phyloP scores from a whole-genome alignment of 305 asterid species.

The Fraxinus xanthoxyloides region DNA sequence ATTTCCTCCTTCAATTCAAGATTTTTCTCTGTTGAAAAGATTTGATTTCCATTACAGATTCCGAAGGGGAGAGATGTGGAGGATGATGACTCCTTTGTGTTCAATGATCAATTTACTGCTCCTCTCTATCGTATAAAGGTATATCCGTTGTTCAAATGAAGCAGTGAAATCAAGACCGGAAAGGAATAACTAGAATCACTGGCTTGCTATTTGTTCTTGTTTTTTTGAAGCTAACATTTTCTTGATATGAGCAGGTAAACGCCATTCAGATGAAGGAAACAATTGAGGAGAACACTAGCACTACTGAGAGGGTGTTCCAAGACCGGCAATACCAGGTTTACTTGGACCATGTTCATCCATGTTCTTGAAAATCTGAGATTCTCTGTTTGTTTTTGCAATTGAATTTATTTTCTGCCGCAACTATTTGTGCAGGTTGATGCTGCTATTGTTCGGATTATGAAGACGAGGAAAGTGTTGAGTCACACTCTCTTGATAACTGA shows the following conservation, averaged over 20 bases:
- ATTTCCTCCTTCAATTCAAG: conserved; percentile 4
- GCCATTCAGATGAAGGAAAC: conserved; percentile 97
- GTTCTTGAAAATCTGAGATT: neutral
- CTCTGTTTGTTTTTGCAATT: conserved; percentile 8
- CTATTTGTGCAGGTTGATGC: conserved; percentile 77
- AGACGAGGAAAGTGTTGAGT: conserved; percentile 93
- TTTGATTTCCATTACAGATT: conserved; percentile 44
- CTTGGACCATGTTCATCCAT: neutral
- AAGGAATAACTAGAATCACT: neutral
- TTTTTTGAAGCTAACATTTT: conserved; percentile 15
- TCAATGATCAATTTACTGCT: conserved; percentile 82
- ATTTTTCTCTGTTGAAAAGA: conserved; percentile 14
- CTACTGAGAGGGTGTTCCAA: conserved; percentile 96
- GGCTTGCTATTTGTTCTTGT: neutral
- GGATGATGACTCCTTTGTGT: conserved; percentile 70
- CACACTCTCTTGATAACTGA: conserved; percentile 94
- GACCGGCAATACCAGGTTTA: conserved; percentile 97
- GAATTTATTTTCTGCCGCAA: conserved; percentile 12
- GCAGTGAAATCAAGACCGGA: neutral
- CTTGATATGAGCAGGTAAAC: conserved; percentile 30
- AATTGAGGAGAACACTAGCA: conserved; percentile 92
- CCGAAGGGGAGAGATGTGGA: conserved; percentile 98
- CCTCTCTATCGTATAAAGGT: conserved; percentile 95
- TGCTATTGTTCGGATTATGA: conserved; percentile 97
- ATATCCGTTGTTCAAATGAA: neutral